phyloP scores from a whole-genome alignment of 2,329 filamentous ascomycete species.

The Clarireedia hainanense region DNA sequence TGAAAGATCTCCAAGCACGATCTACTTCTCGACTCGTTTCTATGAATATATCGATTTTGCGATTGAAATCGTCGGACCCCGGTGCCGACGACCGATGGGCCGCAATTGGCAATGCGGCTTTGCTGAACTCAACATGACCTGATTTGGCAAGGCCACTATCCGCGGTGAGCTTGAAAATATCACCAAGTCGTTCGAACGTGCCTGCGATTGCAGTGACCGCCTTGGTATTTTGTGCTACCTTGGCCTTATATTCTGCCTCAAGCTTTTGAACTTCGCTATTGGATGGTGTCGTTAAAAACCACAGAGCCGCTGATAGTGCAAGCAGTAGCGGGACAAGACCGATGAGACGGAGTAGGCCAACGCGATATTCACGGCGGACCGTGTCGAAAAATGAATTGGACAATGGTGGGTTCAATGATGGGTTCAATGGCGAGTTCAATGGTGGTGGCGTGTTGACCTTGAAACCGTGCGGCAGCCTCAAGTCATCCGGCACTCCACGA shows the following conservation, averaged over 20 bases:
- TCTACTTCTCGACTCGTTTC: not conserved
- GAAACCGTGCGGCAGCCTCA: no score
- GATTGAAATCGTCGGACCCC: not conserved
- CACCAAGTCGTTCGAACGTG: not conserved
- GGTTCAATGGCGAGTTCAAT: no score
- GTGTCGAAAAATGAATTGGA: no score
- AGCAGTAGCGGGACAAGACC: not conserved
- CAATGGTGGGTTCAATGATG: no score
- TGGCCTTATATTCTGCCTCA: not conserved
- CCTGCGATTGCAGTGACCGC: not conserved
- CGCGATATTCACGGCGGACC: no score
- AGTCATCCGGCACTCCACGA: no score
- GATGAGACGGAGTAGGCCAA: no score
- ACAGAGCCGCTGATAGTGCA: not conserved
- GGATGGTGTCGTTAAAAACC: not conserved
- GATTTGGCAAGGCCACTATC: not conserved
- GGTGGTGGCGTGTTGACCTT: no score
- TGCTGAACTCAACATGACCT: not conserved
- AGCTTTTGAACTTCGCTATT: not conserved
- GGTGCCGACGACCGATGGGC: not conserved
- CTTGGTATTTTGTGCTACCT: not conserved
- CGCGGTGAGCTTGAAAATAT: not conserved
- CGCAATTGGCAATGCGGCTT: not conserved
- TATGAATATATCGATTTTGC: not conserved
- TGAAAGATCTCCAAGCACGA: not conserved